Conservation (phyloP, 768 basidiomycete species). For the Xerocomellus chrysenteron region DNA sequence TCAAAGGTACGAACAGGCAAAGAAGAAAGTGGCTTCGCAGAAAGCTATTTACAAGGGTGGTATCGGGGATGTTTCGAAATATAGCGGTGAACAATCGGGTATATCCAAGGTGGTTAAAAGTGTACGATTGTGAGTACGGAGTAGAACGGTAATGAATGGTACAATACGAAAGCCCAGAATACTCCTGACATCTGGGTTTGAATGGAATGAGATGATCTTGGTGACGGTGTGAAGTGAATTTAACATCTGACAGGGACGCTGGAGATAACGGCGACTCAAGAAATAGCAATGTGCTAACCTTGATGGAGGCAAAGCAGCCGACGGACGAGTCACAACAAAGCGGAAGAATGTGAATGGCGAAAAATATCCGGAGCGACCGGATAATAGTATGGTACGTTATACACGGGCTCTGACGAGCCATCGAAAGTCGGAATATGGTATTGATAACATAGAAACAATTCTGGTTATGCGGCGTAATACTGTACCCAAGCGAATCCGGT, state of each 20-base stretch:
- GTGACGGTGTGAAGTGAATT: conserved; percentile 7
- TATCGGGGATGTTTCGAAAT: conserved; percentile 64
- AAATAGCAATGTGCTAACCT: conserved; percentile 22
- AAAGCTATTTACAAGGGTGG: conserved; percentile 94
- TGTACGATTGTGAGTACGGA: conserved; percentile 52
- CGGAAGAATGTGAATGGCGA: conserved; percentile 2
- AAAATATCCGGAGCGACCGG: conserved; percentile 12
- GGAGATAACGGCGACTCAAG: background rate
- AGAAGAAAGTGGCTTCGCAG: conserved; percentile 87
- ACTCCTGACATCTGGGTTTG: conserved; percentile 12
- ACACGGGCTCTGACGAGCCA: conserved; percentile 16
- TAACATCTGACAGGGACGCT: conserved; percentile 10
- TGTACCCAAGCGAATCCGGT: conserved; percentile 5
- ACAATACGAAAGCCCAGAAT: conserved; percentile 15
- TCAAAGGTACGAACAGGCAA: conserved; percentile 89
- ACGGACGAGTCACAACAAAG: conserved; percentile 1
- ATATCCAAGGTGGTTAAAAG: conserved; percentile 90
- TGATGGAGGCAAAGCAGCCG: background rate
- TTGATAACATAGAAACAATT: conserved; percentile 21
- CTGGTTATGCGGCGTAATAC: conserved; percentile 27
- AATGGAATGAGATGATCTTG: conserved; percentile 7
- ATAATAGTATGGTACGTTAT: conserved; percentile 28
- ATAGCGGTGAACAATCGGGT: conserved; percentile 91
- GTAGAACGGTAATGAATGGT: conserved; percentile 2
- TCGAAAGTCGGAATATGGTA: conserved; percentile 21